A percentile compares a stretch with the other conserved stretches of the same genome.
Conservation (phyloP, 1,139 yeast species). For the Kurtzmaniella quercitrusa region DNA sequence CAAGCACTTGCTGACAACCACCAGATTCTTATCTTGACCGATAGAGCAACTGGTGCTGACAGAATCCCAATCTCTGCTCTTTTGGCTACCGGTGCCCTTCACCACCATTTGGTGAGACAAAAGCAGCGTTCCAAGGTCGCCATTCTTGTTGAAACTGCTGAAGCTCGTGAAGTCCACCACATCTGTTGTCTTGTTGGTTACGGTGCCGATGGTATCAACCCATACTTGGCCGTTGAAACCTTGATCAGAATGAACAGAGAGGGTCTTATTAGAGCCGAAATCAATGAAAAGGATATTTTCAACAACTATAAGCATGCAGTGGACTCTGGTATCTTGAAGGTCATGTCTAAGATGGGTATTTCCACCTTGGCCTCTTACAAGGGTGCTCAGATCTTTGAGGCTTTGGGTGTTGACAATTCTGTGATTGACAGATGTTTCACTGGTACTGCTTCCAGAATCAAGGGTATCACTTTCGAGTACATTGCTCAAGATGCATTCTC, state of each 20-base stretch:
- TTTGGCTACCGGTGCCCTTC: constrained; percentile 95
- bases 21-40: constrained; percentile 74
- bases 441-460: constrained; percentile 95
- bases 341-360: constrained; percentile 99
- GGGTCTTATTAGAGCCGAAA: constrained; percentile 60
- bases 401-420: constrained; percentile 90
- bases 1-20: constrained; percentile 74
- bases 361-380: constrained; percentile 95
- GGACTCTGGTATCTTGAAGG: constrained; percentile 90
- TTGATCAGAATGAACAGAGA: constrained; percentile 80
- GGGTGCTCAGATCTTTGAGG: constrained; percentile 98
- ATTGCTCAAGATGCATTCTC: constrained; percentile 96
- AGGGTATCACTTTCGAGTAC: constrained; percentile 92
- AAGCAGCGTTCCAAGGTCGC: constrained; percentile 97
- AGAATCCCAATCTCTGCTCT: constrained; percentile 84
- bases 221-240: constrained; percentile 90
- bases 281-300: constrained; percentile 58
- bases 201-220: constrained; percentile 96
- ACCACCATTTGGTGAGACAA: constrained; percentile 92
- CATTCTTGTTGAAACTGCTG: constrained; percentile 85
- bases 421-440: constrained; percentile 95
- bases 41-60: constrained; percentile 53
- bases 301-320: constrained; percentile 77
- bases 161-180: constrained; percentile 97
- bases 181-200: constrained; percentile 91